Conservation (phyloP, 805 yeast genomes). For the Teunomyces panamensis region DNA sequence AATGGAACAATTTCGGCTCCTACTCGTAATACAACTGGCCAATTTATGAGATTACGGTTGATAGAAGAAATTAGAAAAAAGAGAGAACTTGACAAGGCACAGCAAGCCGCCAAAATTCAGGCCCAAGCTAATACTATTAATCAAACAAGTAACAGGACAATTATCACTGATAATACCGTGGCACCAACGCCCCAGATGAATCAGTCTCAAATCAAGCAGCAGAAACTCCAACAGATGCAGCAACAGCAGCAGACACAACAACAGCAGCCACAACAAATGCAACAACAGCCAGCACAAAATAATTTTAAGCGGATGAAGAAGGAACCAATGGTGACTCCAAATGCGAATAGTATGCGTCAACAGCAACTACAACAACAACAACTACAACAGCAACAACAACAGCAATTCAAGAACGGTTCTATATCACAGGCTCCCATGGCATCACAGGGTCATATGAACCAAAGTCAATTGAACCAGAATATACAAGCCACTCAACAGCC, state of each 20-base stretch:
- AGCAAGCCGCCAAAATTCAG: conserved; percentile 40
- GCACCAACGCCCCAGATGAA: conserved; percentile 18
- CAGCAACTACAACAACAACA: background rate
- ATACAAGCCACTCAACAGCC: conserved; percentile 16
- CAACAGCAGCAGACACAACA: conserved; percentile 17
- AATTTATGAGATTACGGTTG: conserved; percentile 82
- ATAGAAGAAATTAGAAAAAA: conserved; percentile 82
- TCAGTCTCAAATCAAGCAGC: conserved; percentile 18
- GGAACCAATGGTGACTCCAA: background rate
- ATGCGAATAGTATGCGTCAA: background rate
- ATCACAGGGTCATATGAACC: background rate
- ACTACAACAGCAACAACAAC: background rate
- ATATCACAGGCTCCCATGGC: background rate
- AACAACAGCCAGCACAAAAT: background rate
- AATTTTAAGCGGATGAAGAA: background rate
- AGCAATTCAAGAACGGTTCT: background rate
- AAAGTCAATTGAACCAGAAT: background rate
- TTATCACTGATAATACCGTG: conserved; percentile 17
- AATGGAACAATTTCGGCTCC: conserved; percentile 15
- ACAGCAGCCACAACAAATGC: conserved; percentile 20
- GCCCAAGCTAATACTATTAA: conserved; percentile 28
- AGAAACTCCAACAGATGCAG: conserved; percentile 22
- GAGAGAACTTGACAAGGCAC: conserved; percentile 45
- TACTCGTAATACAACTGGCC: conserved; percentile 43
- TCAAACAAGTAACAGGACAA: conserved; percentile 36